Evolutionary conservation across 768 basidiomycete genomes (phyloP).

Genomic region (Xerocomellus chrysenteron): DNA sequence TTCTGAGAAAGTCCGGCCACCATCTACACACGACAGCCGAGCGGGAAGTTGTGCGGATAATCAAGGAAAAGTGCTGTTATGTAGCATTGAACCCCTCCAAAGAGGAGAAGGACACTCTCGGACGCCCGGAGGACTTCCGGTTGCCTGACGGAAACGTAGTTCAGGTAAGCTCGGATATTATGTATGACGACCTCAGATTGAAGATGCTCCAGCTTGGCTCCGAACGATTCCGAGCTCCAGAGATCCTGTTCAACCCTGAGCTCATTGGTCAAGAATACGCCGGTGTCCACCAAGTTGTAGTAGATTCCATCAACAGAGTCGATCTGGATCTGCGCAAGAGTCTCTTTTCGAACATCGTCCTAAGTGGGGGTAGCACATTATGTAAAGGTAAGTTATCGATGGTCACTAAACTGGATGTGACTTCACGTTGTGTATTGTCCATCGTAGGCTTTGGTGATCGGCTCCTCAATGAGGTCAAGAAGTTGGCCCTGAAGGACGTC

Average conservation of each 20-base stretch:
- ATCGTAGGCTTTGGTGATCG: conserved; percentile 89
- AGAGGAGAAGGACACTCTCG: conserved; percentile 87
- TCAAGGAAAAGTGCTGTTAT: conserved; percentile 99
- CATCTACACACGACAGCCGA: conserved; percentile 97
- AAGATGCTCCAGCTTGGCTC: conserved; percentile 67
- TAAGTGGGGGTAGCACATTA: conserved; percentile 94
- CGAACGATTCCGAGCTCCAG: conserved; percentile 95
- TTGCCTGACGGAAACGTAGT: conserved; percentile 94
- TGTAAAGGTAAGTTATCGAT: conserved; percentile 68
- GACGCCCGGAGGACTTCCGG: conserved; percentile 83
- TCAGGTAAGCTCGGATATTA: conserved; percentile 53
- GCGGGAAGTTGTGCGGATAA: conserved; percentile 92
- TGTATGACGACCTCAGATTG: conserved; percentile 12
- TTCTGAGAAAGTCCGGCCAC: conserved; percentile 92
- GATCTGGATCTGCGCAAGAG: conserved; percentile 95
- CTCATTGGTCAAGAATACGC: conserved; percentile 94
- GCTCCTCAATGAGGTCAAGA: conserved; percentile 94
- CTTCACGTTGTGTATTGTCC: conserved; percentile 17
- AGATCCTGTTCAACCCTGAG: conserved; percentile 97
- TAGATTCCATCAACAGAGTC: conserved; percentile 96
- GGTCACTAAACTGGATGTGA: conserved; percentile 3
- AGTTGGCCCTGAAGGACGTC: conserved; percentile 89
- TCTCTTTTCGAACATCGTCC: conserved; percentile 93
- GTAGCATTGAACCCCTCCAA: conserved; percentile 89
- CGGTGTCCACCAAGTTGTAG: conserved; percentile 96